Conservation (phyloP, 2,329 filamentous ascomycete genomes). For the Monosporascus sp. region DNA sequence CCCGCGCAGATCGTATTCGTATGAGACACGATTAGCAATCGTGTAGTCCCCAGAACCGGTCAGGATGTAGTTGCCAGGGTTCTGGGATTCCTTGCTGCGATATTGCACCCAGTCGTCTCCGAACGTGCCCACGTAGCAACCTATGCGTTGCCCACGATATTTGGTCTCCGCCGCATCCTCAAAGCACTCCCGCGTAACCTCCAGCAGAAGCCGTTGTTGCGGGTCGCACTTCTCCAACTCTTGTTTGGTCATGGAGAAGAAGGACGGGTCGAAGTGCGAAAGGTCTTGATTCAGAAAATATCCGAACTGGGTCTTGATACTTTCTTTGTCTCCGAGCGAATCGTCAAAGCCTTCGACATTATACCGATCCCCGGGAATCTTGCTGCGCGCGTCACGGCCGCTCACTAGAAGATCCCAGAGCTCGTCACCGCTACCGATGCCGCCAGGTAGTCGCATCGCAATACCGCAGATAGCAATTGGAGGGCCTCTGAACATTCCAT, state of each 20-base stretch:
- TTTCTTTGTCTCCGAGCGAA: conserved; percentile 8
- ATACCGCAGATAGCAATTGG: conserved; percentile 21
- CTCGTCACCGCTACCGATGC: conserved; percentile 10
- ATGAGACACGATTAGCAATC: conserved; percentile 25
- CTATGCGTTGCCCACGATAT: conserved; percentile 25
- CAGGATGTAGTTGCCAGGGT: conserved; percentile 15
- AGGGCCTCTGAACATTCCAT: not conserved
- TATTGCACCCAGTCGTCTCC: conserved; percentile 25
- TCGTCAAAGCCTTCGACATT: conserved; percentile 15
- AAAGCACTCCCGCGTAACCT: conserved; percentile 24
- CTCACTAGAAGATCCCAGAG: conserved; percentile 24
- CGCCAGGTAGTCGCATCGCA: conserved; percentile 21
- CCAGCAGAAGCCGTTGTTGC: conserved; percentile 22
- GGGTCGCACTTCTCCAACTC: conserved; percentile 23
- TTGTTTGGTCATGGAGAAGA: conserved; percentile 15
- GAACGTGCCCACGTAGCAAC: conserved; percentile 28
- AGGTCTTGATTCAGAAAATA: conserved; percentile 8
- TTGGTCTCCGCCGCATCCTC: conserved; percentile 24
- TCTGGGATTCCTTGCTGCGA: conserved; percentile 15
- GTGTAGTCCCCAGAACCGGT: conserved; percentile 21
- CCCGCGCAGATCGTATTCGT: conserved; percentile 17
- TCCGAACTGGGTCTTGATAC: conserved; percentile 2
- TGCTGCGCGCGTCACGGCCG: conserved; percentile 14
- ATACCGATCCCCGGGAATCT: conserved; percentile 16
- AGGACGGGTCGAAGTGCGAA: conserved; percentile 12